These are phyloP conservation scores for Amphicarpaea edgeworthii DNA, from an alignment of 306 rosid genomes.

Conservation along the genomic window DNA sequence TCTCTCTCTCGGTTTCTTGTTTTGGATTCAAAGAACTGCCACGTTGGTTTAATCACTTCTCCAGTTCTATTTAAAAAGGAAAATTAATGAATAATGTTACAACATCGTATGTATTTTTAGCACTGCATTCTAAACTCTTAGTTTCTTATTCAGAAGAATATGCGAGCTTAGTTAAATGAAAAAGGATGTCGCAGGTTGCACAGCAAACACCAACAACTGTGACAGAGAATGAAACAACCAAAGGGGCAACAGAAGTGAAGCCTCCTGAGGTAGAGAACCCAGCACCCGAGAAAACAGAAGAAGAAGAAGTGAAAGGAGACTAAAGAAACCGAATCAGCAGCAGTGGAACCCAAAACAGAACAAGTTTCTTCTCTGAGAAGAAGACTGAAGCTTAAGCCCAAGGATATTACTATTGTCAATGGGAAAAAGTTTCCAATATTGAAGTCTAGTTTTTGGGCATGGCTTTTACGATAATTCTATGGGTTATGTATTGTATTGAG, in stretches of 20 bases:
- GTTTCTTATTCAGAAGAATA: neutral
- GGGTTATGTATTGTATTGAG: conserved; percentile 18
- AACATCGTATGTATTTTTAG: neutral
- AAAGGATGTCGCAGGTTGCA: conserved; percentile 65
- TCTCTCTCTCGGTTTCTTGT: too few relatives aligned
- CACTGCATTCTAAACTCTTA: neutral
- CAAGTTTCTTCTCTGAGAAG: conserved; percentile 51
- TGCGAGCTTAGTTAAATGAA: neutral
- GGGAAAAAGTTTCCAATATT: neutral
- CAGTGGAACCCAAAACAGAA: conserved; percentile 27
- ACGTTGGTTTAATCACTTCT: neutral
- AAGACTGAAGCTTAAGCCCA: conserved; percentile 57
- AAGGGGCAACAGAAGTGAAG: conserved; percentile 38
- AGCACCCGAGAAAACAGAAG: conserved; percentile 40
- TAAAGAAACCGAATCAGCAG: conserved; percentile 43
- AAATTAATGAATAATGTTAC: neutral
- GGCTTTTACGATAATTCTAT: conserved; percentile 19
- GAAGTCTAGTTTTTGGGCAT: conserved; percentile 45
- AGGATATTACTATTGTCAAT: neutral
- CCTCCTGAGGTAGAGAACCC: conserved; percentile 37
- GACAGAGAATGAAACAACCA: conserved; percentile 53
- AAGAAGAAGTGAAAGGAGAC: conserved; percentile 50
- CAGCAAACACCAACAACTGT: conserved; percentile 50
- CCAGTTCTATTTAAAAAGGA: neutral
- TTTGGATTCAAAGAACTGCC: neutral